These are phyloP conservation scores for Diaporthe citrichinensis DNA, from an alignment of 2,329 filamentous ascomycete genomes.

Conservation along the genomic window DNA sequence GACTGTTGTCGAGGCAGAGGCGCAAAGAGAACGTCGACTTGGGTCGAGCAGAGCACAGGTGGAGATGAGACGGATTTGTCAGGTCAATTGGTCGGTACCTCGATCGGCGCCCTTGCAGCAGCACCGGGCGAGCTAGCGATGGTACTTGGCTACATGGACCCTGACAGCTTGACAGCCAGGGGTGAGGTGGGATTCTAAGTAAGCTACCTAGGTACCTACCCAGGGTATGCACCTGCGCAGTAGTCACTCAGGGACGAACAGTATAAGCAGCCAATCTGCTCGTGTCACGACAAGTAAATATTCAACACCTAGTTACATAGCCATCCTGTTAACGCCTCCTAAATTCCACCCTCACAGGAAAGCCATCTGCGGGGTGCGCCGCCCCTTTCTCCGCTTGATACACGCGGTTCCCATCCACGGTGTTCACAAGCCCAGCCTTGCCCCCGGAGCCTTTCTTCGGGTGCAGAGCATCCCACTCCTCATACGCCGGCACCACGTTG, in stretches of 20 bases:
- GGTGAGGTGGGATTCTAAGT: not conserved
- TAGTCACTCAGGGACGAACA: not conserved
- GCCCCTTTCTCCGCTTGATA: constrained; percentile 44
- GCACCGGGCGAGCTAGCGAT: not conserved
- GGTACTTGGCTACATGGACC: not conserved
- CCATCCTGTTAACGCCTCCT: not conserved
- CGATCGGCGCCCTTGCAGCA: constrained; percentile 1
- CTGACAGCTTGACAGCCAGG: constrained; percentile 7
- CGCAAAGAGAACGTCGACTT: not conserved
- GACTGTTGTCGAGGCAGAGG: constrained; percentile 2
- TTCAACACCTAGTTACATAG: not conserved
- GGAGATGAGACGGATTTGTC: constrained; percentile 3
- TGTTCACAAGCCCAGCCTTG: constrained; percentile 31
- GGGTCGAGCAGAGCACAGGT: not conserved
- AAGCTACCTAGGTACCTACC: no score
- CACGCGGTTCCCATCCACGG: constrained; percentile 44
- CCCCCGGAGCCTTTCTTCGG: not conserved
- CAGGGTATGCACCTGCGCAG: no score
- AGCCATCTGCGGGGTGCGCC: constrained; percentile 28
- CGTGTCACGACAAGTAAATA: not conserved
- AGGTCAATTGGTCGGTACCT: not conserved
- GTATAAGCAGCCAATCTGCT: not conserved
- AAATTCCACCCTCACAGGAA: constrained; percentile 12
- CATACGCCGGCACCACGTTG: constrained; percentile 50
- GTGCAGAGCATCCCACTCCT: constrained; percentile 44